phyloP scores from a whole-genome alignment of 306 rosid genomes.

The Morella rubra region DNA sequence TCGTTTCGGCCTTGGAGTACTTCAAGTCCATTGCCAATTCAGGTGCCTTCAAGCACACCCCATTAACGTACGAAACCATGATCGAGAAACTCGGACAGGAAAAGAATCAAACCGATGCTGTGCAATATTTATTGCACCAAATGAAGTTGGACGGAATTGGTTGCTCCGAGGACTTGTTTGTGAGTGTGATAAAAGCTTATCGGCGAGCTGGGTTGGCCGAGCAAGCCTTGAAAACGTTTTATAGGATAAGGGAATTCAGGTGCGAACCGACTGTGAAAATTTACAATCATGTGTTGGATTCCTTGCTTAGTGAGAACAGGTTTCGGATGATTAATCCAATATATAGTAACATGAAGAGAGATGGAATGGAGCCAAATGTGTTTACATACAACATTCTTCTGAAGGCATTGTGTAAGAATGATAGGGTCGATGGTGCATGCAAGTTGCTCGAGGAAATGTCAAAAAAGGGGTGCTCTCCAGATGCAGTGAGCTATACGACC shows the following conservation, averaged over 20 bases:
- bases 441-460: slow-evolving; percentile 90
- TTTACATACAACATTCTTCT: slow-evolving; percentile 75
- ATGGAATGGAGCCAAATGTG: slow-evolving; percentile 79
- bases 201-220: slow-evolving; percentile 54
- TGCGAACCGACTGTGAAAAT: slow-evolving; percentile 71
- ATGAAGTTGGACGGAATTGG: slow-evolving; percentile 68
- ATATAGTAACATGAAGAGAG: slow-evolving; percentile 75
- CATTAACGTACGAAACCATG: slow-evolving; percentile 59
- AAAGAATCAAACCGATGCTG: slow-evolving; percentile 45
- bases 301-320: slow-evolving; percentile 64
- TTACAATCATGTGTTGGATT: slow-evolving; percentile 75
- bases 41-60: slow-evolving; percentile 69
- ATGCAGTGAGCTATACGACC: slow-evolving; percentile 70
- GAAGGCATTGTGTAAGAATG: slow-evolving; percentile 78
- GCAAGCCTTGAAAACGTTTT: slow-evolving; percentile 71
- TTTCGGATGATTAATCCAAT: slow-evolving; percentile 65
- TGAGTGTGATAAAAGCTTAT: slow-evolving; percentile 44
- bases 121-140: slow-evolving; percentile 76
- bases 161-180: slow-evolving; percentile 69
- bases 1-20: slow-evolving; percentile 47
- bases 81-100: slow-evolving; percentile 63
- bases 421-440: slow-evolving; percentile 63
- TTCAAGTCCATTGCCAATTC: slow-evolving; percentile 63
- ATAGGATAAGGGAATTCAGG: slow-evolving; percentile 76
- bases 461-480: slow-evolving; percentile 68